Evolutionary conservation across 345 rosid species (phyloP).

Genomic region (Bruguiera parviflora): DNA sequence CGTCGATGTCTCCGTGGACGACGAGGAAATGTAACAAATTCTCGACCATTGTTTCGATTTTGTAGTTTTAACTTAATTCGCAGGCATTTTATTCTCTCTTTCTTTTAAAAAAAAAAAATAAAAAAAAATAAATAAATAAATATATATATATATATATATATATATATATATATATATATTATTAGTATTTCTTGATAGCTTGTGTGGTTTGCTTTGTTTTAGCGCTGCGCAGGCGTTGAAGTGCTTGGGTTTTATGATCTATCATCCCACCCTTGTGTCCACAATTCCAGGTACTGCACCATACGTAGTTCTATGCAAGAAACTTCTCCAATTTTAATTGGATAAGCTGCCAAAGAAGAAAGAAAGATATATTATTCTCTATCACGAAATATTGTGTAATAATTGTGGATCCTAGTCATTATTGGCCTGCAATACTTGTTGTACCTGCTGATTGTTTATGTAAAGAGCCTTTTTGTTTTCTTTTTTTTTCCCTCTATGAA

Average conservation of each 20-base stretch:
- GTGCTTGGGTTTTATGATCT: conserved; percentile 55
- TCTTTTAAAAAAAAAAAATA: too few species aligned
- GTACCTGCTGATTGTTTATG: neutral
- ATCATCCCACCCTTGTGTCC: conserved; percentile 42
- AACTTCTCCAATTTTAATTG: too few species aligned
- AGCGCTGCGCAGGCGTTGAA: conserved; percentile 60
- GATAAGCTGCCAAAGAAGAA: too few species aligned
- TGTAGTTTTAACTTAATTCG: neutral
- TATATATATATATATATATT: too few species aligned
- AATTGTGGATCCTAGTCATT: too few species aligned
- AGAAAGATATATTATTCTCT: too few species aligned
- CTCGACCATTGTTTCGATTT: neutral
- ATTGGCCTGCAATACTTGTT: too few species aligned
- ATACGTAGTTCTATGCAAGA: too few species aligned
- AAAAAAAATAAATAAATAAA: too few species aligned
- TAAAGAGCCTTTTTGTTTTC: neutral
- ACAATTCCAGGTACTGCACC: conserved; percentile 33
- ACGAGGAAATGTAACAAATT: conserved; percentile 46
- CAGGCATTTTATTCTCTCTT: neutral
- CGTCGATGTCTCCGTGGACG: conserved; percentile 27
- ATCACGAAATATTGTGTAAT: too few species aligned
- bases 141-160: too few species aligned
- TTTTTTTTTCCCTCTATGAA: neutral
- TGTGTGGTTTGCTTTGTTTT: conserved; percentile 4
- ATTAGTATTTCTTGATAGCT: neutral